Base-by-base conservation (phyloP, 352 stramenopile genomes). In the Phytophthora macrochlamydospora region DNA sequence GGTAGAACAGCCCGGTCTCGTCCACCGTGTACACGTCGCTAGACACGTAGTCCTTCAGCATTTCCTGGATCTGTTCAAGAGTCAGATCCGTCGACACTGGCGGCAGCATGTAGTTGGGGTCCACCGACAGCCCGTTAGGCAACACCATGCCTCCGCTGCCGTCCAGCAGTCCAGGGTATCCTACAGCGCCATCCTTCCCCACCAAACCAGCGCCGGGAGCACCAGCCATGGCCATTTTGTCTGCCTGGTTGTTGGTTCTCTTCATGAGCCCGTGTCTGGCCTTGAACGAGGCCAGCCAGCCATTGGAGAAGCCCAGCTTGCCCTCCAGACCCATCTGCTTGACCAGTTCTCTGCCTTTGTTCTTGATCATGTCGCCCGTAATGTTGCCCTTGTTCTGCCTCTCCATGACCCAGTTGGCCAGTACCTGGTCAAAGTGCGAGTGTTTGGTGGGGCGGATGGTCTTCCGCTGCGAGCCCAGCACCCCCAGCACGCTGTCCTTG, bases 361-460 rank as follows among this genome's bases (percentile, higher is more conserved):
- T 82, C 73, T 94, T 94, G 76, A 95, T 93, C 79, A 93, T 92
- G 62, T 95, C 87, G 33, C 87, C 87, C n/a, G 87, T 94, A 65
- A 95, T 91, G 69, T 89, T 94, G 65, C 82, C 81, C 64, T 94
- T 93, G 75, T 91, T 92, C 76, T 95, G 87, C 48, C 87, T 83
- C 60, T 95, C 87, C 81, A 94, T 92, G 83, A 95, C 85, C 87
- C 87, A 95, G 67, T 94, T 94, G 52, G 85, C 85, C 50, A 95
- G 75, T 67, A 93, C 87, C 63, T 92, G 83, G 78, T 94, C 85
- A 61, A 94, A 92, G 40, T 92, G 81, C 51, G 84, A 79, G 60
- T 92, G 81, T 30, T 83, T 80, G 40, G 83, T 92, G 12, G 83
- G 83, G 7, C 85, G 85, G 42, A 94, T 92, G n/a, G 85, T 95